Conservation (phyloP, 352 stramenopile genomes). For the Globisporangium radiosum region DNA sequence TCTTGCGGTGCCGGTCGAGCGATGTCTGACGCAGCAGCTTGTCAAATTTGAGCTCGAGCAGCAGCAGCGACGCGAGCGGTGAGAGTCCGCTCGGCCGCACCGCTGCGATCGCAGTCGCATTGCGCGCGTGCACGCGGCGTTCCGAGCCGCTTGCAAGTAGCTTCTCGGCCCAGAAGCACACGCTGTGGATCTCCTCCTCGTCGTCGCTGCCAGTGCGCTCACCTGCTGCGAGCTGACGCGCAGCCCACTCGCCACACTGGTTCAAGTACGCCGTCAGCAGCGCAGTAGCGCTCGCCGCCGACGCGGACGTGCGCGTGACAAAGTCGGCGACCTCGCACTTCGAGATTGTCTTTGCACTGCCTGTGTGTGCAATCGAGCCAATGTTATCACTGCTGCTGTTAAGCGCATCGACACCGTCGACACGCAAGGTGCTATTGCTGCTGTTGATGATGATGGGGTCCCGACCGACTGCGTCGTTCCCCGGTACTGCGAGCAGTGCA, state of each 20-base stretch:
- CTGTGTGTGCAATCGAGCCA: not conserved
- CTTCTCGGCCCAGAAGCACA: slow-evolving; percentile 59
- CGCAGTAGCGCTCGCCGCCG: not conserved
- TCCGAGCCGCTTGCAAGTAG: slow-evolving; percentile 31
- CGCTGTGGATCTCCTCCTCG: slow-evolving; percentile 28
- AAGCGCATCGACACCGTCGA: not conserved
- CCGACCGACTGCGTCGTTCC: slow-evolving; percentile 1
- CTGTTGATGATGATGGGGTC: not conserved
- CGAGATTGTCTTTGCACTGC: slow-evolving; percentile 2
- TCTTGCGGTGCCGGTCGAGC: slow-evolving; percentile 17
- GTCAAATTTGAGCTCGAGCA: slow-evolving; percentile 60
- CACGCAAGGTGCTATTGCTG: too few relatives aligned
- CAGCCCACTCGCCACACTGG: slow-evolving; percentile 51
- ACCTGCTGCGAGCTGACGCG: slow-evolving; percentile 24
- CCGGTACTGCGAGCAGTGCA: slow-evolving; percentile 14
- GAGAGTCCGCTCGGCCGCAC: slow-evolving; percentile 17
- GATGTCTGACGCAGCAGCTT: slow-evolving; percentile 23
- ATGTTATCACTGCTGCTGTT: not conserved
- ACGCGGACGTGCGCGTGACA: not conserved
- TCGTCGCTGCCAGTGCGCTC: not conserved
- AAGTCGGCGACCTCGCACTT: slow-evolving; percentile 15
- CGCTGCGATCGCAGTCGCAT: not conserved
- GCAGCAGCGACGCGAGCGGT: slow-evolving; percentile 34
- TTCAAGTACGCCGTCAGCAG: slow-evolving; percentile 32
- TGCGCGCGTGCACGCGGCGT: not conserved